A percentile compares a stretch with the other conserved stretches of the same genome.
Conservation (phyloP, 306 rosid species). For the Argentina anserina region DNA sequence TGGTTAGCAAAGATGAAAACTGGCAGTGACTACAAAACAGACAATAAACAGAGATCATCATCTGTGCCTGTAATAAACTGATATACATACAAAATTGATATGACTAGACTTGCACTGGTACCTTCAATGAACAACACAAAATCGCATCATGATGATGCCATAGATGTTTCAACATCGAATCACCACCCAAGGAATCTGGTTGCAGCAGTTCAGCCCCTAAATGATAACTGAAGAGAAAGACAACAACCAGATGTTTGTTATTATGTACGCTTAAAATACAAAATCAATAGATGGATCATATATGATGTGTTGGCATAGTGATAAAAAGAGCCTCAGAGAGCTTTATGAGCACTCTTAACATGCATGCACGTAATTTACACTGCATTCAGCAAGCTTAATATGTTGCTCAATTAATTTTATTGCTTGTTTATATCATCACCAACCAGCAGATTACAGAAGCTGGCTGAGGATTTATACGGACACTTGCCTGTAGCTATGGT, state of each 20-base stretch:
- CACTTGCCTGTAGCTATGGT: conserved; percentile 83
- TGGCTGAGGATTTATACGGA: background rate
- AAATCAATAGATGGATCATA: background rate
- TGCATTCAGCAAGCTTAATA: background rate
- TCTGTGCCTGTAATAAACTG: background rate
- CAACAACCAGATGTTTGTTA: background rate
- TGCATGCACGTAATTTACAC: background rate
- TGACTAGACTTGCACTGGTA: background rate
- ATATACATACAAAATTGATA: background rate
- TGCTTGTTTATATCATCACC: background rate
- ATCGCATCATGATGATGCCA: conserved; percentile 94
- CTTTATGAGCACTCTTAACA: background rate
- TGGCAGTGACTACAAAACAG: conserved; percentile 55
- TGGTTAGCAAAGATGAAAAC: conserved; percentile 91
- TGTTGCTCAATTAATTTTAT: background rate
- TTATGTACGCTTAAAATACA: background rate
- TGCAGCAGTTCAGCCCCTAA: conserved; percentile 62
- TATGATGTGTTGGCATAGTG: background rate
- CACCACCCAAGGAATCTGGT: conserved; percentile 61
- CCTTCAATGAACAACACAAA: conserved; percentile 88
- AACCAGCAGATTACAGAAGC: background rate
- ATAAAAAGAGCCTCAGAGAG: background rate
- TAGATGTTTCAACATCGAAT: conserved; percentile 58
- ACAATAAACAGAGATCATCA: background rate
- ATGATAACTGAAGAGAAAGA: conserved; percentile 45